Percentiles rank a stretch among this genome's conserved stretches.
phyloP scores from a whole-genome alignment of 441 rosid species.

The Melastoma candidum region DNA sequence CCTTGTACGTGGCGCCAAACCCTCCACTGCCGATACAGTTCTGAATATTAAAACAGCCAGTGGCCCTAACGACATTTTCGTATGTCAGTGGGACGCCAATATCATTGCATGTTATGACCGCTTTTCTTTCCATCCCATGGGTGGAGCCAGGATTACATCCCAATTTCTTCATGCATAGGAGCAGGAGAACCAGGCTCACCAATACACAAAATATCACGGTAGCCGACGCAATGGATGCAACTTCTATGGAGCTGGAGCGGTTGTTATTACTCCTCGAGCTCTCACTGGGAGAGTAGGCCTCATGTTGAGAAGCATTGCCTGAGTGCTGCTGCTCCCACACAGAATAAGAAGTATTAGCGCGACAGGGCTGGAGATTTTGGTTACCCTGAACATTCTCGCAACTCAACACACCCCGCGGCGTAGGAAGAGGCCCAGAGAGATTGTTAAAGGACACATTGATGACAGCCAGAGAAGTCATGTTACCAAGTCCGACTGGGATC shows the following conservation, averaged over 20 bases:
- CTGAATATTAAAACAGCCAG: constrained; percentile 14
- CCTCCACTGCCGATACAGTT: constrained; percentile 20
- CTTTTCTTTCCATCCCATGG: constrained; percentile 23
- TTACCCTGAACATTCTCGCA: constrained; percentile 16
- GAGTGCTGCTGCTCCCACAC: constrained; percentile 28
- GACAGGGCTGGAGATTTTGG: constrained; percentile 5
- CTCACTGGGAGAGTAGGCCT: constrained; percentile 6
- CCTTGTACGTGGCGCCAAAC: constrained; percentile 21
- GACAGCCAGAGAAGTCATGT: constrained; percentile 12
- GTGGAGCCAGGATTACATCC: constrained; percentile 20
- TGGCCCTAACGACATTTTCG: constrained; percentile 17
- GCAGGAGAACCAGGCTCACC: constrained; percentile 11
- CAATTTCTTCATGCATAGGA: constrained; percentile 27
- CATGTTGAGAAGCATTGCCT: constrained; percentile 22
- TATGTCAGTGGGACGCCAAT: constrained; percentile 13
- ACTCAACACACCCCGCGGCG: background rate
- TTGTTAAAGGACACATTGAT: constrained; percentile 18
- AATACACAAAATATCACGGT: constrained; percentile 10
- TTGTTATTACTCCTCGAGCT: background rate
- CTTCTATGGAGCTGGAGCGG: constrained; percentile 12
- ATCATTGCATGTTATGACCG: constrained; percentile 15
- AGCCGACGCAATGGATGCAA: constrained; percentile 17
- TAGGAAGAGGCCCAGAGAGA: constrained; percentile 12
- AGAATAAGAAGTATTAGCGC: constrained; percentile 11
- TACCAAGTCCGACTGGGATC: constrained; percentile 12